Conservation (phyloP, 2,329 filamentous ascomycete genomes). For the Diatrype stigma region DNA sequence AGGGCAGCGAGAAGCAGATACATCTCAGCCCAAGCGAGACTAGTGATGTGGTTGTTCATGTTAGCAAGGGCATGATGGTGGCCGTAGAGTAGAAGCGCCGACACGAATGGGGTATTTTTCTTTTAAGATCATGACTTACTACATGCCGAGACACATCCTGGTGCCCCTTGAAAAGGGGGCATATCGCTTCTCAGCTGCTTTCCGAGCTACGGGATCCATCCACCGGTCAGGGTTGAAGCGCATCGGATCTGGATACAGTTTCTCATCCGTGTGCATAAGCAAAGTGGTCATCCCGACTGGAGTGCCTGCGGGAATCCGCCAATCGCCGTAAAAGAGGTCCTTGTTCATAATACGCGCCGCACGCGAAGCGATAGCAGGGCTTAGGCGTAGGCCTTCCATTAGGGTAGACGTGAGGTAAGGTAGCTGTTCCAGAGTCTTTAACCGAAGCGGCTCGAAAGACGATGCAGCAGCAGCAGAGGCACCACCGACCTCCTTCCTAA, state of each 20-base stretch:
- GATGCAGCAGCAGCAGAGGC: neutral
- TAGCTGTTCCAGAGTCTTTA: constrained; percentile 4
- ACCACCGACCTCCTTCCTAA: neutral
- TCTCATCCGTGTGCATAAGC: constrained; percentile 17
- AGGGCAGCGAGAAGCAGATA: neutral
- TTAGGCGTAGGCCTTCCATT: constrained; percentile 39
- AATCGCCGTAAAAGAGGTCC: constrained; percentile 10
- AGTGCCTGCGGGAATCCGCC: constrained; percentile 18
- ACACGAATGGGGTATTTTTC: neutral
- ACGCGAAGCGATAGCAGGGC: constrained; percentile 35
- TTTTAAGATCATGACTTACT: constrained; percentile 12
- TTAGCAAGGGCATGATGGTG: neutral
- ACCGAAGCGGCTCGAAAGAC: too few species aligned
- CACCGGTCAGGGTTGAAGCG: constrained; percentile 21
- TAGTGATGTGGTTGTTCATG: neutral
- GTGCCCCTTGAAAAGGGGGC: constrained; percentile 15
- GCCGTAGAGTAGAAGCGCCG: too few species aligned
- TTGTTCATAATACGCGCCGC: constrained; percentile 34
- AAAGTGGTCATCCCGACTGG: constrained; percentile 19
- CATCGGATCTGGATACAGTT: constrained; percentile 9
- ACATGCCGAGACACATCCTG: constrained; percentile 18
- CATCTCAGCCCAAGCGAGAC: constrained; percentile 3
- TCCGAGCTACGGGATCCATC: constrained; percentile 5
- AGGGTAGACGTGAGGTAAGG: constrained; percentile 39
- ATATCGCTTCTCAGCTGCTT: constrained; percentile 10